Conservation (phyloP, 257 asterid species). For the Solanum corneliomulleri region DNA sequence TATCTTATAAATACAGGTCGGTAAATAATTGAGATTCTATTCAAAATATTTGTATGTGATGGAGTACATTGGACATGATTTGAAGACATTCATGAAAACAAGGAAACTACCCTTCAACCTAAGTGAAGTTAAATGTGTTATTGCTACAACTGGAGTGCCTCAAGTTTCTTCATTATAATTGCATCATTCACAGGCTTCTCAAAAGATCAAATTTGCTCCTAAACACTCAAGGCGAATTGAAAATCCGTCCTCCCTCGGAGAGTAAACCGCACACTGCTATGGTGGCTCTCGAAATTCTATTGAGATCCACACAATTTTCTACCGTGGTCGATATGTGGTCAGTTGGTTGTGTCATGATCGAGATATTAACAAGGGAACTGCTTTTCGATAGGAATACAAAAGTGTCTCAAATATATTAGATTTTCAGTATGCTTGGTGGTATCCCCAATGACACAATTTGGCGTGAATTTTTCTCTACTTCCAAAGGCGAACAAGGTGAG, state of each 20-base stretch:
- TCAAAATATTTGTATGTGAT: not conserved
- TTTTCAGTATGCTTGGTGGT: constrained; percentile 51
- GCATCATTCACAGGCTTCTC: constrained; percentile 70
- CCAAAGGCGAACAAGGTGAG: constrained; percentile 53
- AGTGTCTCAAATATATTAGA: constrained; percentile 63
- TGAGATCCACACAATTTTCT: constrained; percentile 69
- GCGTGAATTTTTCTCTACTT: constrained; percentile 72
- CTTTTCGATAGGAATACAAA: constrained; percentile 56
- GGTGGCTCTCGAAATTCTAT: constrained; percentile 74
- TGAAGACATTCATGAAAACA: constrained; percentile 58
- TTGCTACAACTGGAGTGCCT: constrained; percentile 68
- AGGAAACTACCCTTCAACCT: constrained; percentile 63
- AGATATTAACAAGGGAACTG: constrained; percentile 49
- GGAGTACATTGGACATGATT: constrained; percentile 93
- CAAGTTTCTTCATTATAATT: constrained; percentile 64
- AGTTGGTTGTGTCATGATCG: constrained; percentile 80
- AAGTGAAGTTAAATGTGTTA: constrained; percentile 74
- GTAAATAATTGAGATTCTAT: no score
- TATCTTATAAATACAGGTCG: no score
- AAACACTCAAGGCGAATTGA: constrained; percentile 58
- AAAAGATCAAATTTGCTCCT: constrained; percentile 73
- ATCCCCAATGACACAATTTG: constrained; percentile 75
- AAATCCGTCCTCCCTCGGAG: constrained; percentile 72
- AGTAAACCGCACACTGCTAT: constrained; percentile 57
- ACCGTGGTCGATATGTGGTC: constrained; percentile 93